phyloP scores from a whole-genome alignment of 805 yeast genomes.

The Wickerhamiella spandovensis region DNA sequence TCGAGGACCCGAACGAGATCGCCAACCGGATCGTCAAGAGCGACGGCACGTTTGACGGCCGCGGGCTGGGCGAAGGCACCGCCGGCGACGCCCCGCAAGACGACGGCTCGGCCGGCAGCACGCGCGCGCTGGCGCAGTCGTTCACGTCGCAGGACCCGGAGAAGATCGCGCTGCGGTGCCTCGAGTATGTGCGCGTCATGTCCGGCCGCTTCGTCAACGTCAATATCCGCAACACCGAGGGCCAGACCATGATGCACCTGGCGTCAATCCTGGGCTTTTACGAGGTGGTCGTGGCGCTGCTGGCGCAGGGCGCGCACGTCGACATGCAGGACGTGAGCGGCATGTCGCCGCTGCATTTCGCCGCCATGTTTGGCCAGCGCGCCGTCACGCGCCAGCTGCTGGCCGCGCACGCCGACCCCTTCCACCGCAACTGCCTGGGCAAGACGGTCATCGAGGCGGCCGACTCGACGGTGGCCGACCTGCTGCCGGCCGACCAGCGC shows the following conservation, averaged over 20 bases:
- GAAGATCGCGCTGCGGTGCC: conserved; percentile 17
- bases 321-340: conserved; percentile 71
- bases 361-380: conserved; percentile 61
- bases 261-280: conserved; percentile 66
- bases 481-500: conserved; percentile 19
- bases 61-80: conserved; percentile 19
- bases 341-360: conserved; percentile 77
- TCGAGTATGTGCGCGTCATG: conserved; percentile 18
- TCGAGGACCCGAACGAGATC: conserved; percentile 89
- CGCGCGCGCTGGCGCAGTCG: not conserved
- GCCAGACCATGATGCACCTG: conserved; percentile 80
- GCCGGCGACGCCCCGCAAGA: conserved; percentile 21
- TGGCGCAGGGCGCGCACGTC: conserved; percentile 42
- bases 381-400: conserved; percentile 24
- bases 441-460: conserved; percentile 28
- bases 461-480: conserved; percentile 18
- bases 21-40: conserved; percentile 71
- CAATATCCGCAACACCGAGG: conserved; percentile 68
- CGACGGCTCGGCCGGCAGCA: not conserved
- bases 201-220: conserved; percentile 42
- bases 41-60: conserved; percentile 4
- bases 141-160: conserved; percentile 11
- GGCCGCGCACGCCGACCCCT: conserved; percentile 19
- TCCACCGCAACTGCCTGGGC: conserved; percentile 17
- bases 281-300: conserved; percentile 46